phyloP scores from a whole-genome alignment of 306 rosid genomes.

The cucumber (Cucumis sativus) region Cucumber_9930_V3 NC_026659.2:19474001-19474500 shows the following conservation, averaged over 20 bases:
- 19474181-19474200: conserved; percentile 55
- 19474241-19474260: conserved; percentile 76
- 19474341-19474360: conserved; percentile 60
- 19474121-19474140: conserved; percentile 68
- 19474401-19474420: conserved; percentile 62
- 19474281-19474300: conserved; percentile 46
- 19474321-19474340: conserved; percentile 54
- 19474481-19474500: conserved; percentile 37
- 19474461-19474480: conserved; percentile 44
- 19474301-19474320: conserved; percentile 48
- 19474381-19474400: conserved; percentile 55
- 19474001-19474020: conserved; percentile 50
- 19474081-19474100: conserved; percentile 46
- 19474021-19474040: conserved; percentile 41
- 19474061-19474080: conserved; percentile 81
- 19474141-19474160: conserved; percentile 58
- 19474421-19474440: conserved; percentile 54
- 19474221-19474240: conserved; percentile 45
- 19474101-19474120: conserved; percentile 41
- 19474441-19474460: conserved; percentile 45
- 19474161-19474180: conserved; percentile 57
- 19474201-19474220: conserved; percentile 44
- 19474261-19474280: conserved; percentile 60
- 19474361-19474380: conserved; percentile 67
- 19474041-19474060: conserved; percentile 62